Evolutionary conservation across 208 protist species (phyloP).

Genomic region (Leishmania tropica): DNA sequence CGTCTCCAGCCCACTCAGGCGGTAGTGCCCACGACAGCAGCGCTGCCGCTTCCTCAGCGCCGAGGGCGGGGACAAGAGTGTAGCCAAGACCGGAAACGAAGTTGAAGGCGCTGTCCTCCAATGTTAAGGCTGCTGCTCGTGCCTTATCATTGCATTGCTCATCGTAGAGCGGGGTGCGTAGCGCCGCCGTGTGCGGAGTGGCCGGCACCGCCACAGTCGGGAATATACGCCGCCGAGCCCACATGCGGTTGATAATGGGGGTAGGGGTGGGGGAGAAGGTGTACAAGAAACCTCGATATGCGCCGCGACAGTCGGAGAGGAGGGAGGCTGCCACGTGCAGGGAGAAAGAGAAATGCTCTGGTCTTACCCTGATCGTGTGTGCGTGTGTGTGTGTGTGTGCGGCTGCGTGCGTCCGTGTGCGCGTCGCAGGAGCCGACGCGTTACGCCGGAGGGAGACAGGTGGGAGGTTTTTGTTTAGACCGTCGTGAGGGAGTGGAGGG

Average conservation of each 20-base stretch:
- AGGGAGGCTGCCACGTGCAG: not conserved
- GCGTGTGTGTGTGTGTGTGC: not conserved
- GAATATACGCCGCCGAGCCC: conserved; percentile 30
- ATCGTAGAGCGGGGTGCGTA: conserved; percentile 16
- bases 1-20: not conserved
- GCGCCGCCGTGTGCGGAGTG: conserved; percentile 14
- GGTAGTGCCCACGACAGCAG: conserved; percentile 53
- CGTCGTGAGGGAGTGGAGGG: no score
- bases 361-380: not conserved
- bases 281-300: not conserved
- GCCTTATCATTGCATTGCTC: not conserved
- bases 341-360: not conserved
- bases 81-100: conserved; percentile 60
- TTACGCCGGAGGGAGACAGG: not conserved
- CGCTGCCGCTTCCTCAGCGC: conserved; percentile 20
- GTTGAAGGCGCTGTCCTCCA: conserved; percentile 43
- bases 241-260: conserved; percentile 6
- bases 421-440: not conserved
- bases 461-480: no score
- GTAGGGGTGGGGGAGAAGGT: not conserved
- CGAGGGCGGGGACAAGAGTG: conserved; percentile 48
- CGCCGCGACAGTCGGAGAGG: not conserved
- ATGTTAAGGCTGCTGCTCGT: conserved; percentile 10
- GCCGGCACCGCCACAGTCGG: conserved; percentile 12
- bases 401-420: no score